These are phyloP conservation scores for Paramarasmius palmivorus DNA, from an alignment of 1,284 basidiomycete genomes.

Conservation along the genomic window DNA sequence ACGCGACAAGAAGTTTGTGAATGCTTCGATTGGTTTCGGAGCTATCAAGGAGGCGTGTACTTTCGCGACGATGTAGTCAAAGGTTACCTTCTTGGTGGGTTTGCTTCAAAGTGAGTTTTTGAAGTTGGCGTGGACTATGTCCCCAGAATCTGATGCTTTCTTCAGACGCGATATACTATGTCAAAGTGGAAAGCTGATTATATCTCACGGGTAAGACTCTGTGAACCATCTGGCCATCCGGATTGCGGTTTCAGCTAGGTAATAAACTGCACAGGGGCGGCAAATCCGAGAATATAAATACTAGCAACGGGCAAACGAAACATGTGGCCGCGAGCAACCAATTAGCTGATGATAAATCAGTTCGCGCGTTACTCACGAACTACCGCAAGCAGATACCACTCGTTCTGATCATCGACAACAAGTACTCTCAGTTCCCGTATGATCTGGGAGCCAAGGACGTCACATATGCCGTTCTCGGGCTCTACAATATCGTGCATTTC, in stretches of 20 bases:
- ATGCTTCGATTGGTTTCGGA: slow-evolving; percentile 70
- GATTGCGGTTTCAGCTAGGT: too few species aligned
- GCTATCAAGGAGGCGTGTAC: slow-evolving; percentile 79
- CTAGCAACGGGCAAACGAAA: slow-evolving; percentile 35
- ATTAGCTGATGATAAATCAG: slow-evolving; percentile 63
- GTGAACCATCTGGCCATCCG: slow-evolving; percentile 6
- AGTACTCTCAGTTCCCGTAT: slow-evolving; percentile 70
- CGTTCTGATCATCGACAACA: slow-evolving; percentile 69
- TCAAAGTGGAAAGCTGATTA: slow-evolving; percentile 64
- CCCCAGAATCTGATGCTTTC: slow-evolving; percentile 6
- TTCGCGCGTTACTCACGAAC: slow-evolving; percentile 63
- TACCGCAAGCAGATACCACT: slow-evolving; percentile 52
- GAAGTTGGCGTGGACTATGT: not conserved
- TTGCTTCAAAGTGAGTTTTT: slow-evolving; percentile 55
- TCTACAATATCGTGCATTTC: slow-evolving; percentile 66
- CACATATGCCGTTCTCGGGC: slow-evolving; percentile 71
- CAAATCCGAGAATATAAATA: slow-evolving; percentile 56
- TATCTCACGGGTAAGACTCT: slow-evolving; percentile 71
- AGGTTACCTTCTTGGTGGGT: slow-evolving; percentile 73
- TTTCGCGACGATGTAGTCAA: slow-evolving; percentile 57
- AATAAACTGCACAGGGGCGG: slow-evolving; percentile 52
- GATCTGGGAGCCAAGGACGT: slow-evolving; percentile 52
- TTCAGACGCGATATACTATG: slow-evolving; percentile 67
- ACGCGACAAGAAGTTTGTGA: slow-evolving; percentile 82
- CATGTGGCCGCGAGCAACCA: slow-evolving; percentile 57